Conservation (phyloP, 768 basidiomycete species). For the Lyophyllum atratum region DNA sequence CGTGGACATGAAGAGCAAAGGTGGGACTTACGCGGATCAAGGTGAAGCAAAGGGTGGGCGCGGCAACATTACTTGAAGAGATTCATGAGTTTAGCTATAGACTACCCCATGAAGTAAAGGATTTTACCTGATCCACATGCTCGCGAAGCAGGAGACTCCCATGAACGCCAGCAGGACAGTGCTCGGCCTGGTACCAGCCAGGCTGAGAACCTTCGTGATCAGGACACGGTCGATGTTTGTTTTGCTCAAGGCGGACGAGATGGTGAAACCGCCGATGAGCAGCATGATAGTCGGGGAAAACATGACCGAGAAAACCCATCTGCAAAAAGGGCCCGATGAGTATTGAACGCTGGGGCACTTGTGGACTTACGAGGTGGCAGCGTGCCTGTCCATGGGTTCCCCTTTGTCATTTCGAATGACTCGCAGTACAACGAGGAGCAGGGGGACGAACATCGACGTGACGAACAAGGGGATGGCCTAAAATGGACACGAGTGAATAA, state of each 20-base stretch:
- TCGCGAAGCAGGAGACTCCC: slow-evolving; percentile 95
- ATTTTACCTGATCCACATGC: slow-evolving; percentile 95
- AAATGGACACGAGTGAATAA: background rate
- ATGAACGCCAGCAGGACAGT: slow-evolving; percentile 92
- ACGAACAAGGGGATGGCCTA: slow-evolving; percentile 97
- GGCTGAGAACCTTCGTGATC: slow-evolving; percentile 85
- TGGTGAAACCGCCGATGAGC: slow-evolving; percentile 96
- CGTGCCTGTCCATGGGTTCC: slow-evolving; percentile 53
- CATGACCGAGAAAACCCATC: slow-evolving; percentile 92
- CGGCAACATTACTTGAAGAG: slow-evolving; percentile 83
- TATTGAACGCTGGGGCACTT: background rate
- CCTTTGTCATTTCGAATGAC: slow-evolving; percentile 70
- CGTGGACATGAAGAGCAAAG: background rate
- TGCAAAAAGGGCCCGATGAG: slow-evolving; percentile 27
- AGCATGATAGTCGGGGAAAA: slow-evolving; percentile 99
- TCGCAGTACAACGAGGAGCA: slow-evolving; percentile 82
- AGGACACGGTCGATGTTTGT: slow-evolving; percentile 91
- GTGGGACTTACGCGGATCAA: slow-evolving; percentile 76
- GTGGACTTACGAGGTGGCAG: slow-evolving; percentile 77
- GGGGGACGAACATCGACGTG: slow-evolving; percentile 89
- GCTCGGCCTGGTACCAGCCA: slow-evolving; percentile 87
- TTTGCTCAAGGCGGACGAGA: slow-evolving; percentile 94
- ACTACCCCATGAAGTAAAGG: background rate
- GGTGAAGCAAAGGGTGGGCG: slow-evolving; percentile 95
- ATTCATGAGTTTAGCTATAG: slow-evolving; percentile 10